Evolutionary conservation across 2,329 filamentous ascomycete genomes (phyloP), one percentile per base, ranked within the genome.

Genomic region (Ramichloridium luteum): DNA sequence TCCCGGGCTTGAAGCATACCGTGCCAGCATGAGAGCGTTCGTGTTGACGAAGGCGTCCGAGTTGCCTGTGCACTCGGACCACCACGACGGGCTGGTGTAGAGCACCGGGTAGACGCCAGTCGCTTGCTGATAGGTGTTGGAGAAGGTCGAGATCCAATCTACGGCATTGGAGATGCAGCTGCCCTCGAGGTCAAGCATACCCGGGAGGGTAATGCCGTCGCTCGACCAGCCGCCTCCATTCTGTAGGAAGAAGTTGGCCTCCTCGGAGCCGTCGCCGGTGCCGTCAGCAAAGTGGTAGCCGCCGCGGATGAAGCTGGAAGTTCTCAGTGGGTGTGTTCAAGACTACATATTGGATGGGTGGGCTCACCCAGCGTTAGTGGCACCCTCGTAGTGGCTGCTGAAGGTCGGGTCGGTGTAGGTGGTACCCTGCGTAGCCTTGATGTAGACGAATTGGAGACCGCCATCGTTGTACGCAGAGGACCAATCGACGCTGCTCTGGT

Each of bases 261-360:
- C 68, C 3, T 61, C 53, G 11, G 64, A 67, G 4, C 59, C 55
- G 41, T 58, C 59, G 11, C 47, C 45, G 29, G 50, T 57, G 0
- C 65, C 68, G 20, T 60, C 60, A 4, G 69, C 68, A 40, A 70
- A 70, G 57, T 73, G 69, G 45, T 72, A 72, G 22, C 60, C 67
- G 29, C 68, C 68, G 13, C 67, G 65, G 48, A 72, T 65, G 36
- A 73, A 53, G 14, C 61, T n/a, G n/a, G n/a, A n/a, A n/a, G n/a
- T n/a, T n/a, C n/a, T n/a, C n/a, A n/a, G n/a, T n/a, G n/a, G n/a
- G n/a, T n/a, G n/a, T n/a, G n/a, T n/a, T n/a, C n/a, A n/a, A n/a
- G n/a, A n/a, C n/a, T n/a, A n/a, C n/a, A n/a, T n/a, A n/a, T n/a
- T n/a, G n/a, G n/a, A n/a, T n/a, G n/a, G n/a, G n/a, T n/a, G n/a